Conservation (phyloP, 2,329 filamentous ascomycete genomes). For the Apiospora phragmitis region DNA sequence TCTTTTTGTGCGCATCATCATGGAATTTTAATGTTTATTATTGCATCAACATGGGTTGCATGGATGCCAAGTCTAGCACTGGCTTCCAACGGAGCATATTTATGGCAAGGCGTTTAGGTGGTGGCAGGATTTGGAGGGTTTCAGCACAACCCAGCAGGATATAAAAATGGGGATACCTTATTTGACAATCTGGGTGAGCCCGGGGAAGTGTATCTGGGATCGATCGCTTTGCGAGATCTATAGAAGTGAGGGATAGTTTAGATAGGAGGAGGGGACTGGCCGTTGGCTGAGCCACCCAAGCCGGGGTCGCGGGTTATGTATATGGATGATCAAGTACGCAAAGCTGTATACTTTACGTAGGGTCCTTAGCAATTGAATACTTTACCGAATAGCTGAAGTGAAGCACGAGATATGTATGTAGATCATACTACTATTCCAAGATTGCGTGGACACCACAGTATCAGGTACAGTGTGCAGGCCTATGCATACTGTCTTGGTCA, state of each 20-base stretch:
- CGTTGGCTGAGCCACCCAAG: background rate
- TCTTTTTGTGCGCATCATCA: background rate
- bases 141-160: background rate
- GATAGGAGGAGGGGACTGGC: background rate
- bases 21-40: constrained; percentile 4
- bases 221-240: background rate
- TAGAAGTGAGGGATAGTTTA: background rate
- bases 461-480: background rate
- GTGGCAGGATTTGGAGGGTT: background rate
- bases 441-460: background rate
- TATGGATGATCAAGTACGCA: background rate
- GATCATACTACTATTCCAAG: background rate
- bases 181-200: background rate
- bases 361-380: background rate
- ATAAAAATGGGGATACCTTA: background rate
- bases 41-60: background rate
- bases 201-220: background rate
- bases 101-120: constrained; percentile 2
- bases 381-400: background rate
- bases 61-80: background rate
- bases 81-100: background rate
- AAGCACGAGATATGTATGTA: background rate
- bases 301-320: background rate
- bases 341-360: background rate
- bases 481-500: background rate